phyloP scores from a whole-genome alignment of 192 early-diverging fungal genomes.

The Podila epicladia region DNA sequence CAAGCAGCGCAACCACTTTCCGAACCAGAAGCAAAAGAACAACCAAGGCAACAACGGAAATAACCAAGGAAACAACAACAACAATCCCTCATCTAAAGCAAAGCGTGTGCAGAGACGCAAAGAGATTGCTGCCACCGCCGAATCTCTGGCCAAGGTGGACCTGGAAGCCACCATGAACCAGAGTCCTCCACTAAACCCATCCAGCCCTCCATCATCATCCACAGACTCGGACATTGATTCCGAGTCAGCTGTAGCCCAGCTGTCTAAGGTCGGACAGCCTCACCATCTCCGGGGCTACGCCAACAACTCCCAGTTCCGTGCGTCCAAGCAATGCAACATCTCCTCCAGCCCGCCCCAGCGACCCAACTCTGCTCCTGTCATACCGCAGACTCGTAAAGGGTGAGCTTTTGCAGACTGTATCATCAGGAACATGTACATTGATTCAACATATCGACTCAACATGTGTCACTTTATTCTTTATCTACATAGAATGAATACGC shows the following conservation, averaged over 20 bases:
- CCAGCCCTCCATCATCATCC: constrained; percentile 25
- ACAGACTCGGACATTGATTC: constrained; percentile 50
- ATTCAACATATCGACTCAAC: too few relatives aligned
- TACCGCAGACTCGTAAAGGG: constrained; percentile 39
- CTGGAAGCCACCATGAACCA: constrained; percentile 18
- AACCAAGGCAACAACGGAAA: background rate
- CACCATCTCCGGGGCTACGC: background rate
- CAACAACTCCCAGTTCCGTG: constrained; percentile 6
- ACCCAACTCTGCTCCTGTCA: constrained; percentile 28
- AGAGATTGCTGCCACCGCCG: constrained; percentile 48
- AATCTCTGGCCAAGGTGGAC: constrained; percentile 46
- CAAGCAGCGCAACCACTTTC: constrained; percentile 1
- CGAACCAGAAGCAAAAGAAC: constrained; percentile 9
- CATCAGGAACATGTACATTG: too few relatives aligned
- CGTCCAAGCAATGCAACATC: background rate
- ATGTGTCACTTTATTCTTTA: too few relatives aligned
- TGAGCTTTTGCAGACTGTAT: background rate
- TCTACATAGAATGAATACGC: background rate
- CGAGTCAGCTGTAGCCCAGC: constrained; percentile 10
- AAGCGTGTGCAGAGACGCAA: constrained; percentile 54
- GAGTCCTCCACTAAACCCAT: constrained; percentile 26
- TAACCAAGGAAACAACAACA: constrained; percentile 2
- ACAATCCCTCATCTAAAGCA: constrained; percentile 29
- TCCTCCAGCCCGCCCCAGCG: constrained; percentile 29
- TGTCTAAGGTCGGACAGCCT: background rate